Evolutionary conservation across 108 stramenopile genomes (phyloP).

Genomic region (Skeletonema menzelii): DNA sequence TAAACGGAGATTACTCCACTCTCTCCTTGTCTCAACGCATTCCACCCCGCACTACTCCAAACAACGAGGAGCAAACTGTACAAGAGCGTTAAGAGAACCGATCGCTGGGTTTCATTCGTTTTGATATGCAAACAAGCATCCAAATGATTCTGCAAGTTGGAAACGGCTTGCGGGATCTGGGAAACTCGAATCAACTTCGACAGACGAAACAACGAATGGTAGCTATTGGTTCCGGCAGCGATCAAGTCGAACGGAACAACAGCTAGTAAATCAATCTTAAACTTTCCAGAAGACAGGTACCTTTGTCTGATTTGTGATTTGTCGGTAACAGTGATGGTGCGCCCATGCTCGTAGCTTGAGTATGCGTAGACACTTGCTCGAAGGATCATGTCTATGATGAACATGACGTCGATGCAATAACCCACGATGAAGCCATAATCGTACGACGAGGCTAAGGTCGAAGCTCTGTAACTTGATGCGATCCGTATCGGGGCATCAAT

Average conservation of each 20-base stretch:
- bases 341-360: slow-evolving; percentile 23
- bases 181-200: slow-evolving; percentile 45
- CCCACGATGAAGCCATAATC: slow-evolving; percentile 25
- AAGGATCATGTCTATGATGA: slow-evolving; percentile 46
- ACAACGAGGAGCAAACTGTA: slow-evolving; percentile 44
- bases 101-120: slow-evolving; percentile 42
- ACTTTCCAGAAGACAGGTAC: slow-evolving; percentile 27
- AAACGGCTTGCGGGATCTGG: slow-evolving; percentile 23
- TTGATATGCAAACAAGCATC: slow-evolving; percentile 42
- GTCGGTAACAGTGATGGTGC: slow-evolving; percentile 27
- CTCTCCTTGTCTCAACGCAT: slow-evolving; percentile 36
- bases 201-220: slow-evolving; percentile 32
- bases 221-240: slow-evolving; percentile 14
- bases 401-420: slow-evolving; percentile 38
- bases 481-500: slow-evolving; percentile 34
- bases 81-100: slow-evolving; percentile 38
- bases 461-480: slow-evolving; percentile 14
- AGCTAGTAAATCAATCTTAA: slow-evolving; percentile 32
- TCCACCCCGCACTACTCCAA: slow-evolving; percentile 51
- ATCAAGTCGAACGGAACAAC: slow-evolving; percentile 44
- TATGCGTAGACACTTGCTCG: slow-evolving; percentile 29
- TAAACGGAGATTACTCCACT: slow-evolving; percentile 39
- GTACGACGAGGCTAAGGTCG: slow-evolving; percentile 21
- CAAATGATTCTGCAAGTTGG: slow-evolving; percentile 39
- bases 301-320: slow-evolving; percentile 15